Evolutionary conservation across 2,329 filamentous ascomycete species (phyloP).

Genomic region (Arthrobotrys megalospora): DNA sequence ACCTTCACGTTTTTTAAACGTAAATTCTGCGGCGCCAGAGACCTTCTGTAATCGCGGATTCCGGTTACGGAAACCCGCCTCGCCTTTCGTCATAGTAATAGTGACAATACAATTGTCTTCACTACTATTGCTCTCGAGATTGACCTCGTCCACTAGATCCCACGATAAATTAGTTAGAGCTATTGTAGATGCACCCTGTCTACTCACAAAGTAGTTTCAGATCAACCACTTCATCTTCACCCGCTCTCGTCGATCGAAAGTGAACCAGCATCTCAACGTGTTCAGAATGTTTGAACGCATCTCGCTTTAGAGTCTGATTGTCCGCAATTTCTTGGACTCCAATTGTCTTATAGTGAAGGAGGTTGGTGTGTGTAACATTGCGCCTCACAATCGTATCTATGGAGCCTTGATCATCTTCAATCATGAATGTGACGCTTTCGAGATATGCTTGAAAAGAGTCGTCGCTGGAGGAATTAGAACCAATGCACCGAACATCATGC

Average conservation of each 20-base stretch:
- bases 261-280: constrained; percentile 50
- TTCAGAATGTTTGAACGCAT: constrained; percentile 57
- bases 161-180: neutral
- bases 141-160: constrained; percentile 39
- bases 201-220: constrained; percentile 47
- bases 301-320: constrained; percentile 43
- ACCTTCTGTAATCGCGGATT: constrained; percentile 28
- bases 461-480: constrained; percentile 27
- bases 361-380: constrained; percentile 46
- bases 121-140: constrained; percentile 52
- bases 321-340: constrained; percentile 38
- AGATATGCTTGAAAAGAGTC: constrained; percentile 52
- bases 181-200: neutral
- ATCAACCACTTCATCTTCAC: constrained; percentile 16
- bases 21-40: constrained; percentile 44
- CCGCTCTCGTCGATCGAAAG: constrained; percentile 9
- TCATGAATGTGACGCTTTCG: constrained; percentile 40
- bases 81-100: constrained; percentile 42
- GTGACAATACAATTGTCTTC: constrained; percentile 47
- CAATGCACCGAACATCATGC: neutral
- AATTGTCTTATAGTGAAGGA: constrained; percentile 60
- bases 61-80: constrained; percentile 38
- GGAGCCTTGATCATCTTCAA: constrained; percentile 8
- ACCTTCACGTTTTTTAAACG: constrained; percentile 46
- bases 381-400: constrained; percentile 14